Conservation (phyloP, 192 early-diverging fungal genomes). For the Coemansia sp. region DNA sequence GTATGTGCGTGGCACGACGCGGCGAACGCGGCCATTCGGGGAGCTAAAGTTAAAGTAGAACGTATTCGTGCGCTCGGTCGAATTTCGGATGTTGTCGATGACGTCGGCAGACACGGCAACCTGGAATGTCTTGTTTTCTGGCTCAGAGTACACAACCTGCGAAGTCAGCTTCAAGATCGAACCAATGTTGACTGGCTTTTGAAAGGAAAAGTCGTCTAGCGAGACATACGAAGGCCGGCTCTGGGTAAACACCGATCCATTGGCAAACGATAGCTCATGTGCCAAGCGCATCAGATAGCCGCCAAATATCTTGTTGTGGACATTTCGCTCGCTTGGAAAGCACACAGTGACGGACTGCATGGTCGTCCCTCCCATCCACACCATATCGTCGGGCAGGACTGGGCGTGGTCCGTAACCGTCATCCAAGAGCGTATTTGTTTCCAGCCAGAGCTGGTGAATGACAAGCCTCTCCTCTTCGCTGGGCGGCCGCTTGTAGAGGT, state of each 20-base stretch:
- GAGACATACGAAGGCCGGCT: conserved; percentile 60
- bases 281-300: conserved; percentile 83
- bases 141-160: conserved; percentile 75
- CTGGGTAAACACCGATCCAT: conserved; percentile 67
- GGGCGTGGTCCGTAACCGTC: conserved; percentile 28
- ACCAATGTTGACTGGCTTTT: conserved; percentile 83
- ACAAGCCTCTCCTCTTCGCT: conserved; percentile 72
- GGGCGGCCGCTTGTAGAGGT: conserved; percentile 70
- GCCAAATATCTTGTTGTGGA: conserved; percentile 78
- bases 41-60: conserved; percentile 84
- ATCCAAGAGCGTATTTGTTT: conserved; percentile 61
- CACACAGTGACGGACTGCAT: conserved; percentile 67
- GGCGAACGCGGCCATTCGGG: conserved; percentile 44
- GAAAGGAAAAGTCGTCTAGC: conserved; percentile 73
- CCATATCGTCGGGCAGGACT: conserved; percentile 48
- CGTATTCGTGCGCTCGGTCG: conserved; percentile 73
- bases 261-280: conserved; percentile 79
- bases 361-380: conserved; percentile 78
- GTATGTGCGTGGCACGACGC: conserved; percentile 78
- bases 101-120: conserved; percentile 74
- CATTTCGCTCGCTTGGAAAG: conserved; percentile 77
- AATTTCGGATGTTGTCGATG: conserved; percentile 60
- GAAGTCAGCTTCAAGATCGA: conserved; percentile 69
- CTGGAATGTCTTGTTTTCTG: conserved; percentile 60
- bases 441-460: conserved; percentile 76